Conservation (phyloP, 768 basidiomycete species). For the Lactarius pseudohatsudake region DNA sequence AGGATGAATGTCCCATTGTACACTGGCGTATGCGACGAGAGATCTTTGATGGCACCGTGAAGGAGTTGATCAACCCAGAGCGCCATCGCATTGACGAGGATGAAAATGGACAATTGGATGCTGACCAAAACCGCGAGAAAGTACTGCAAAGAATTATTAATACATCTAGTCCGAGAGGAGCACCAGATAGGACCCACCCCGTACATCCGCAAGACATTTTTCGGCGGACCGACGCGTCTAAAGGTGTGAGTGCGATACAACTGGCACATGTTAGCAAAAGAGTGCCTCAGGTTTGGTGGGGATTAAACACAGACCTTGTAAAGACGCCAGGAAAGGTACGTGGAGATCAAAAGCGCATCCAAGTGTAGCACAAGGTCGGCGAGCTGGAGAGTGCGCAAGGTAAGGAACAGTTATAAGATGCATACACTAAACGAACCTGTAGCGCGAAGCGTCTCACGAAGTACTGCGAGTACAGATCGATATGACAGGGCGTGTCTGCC, state of each 20-base stretch:
- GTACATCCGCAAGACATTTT: constrained; percentile 50
- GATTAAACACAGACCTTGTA: constrained; percentile 37
- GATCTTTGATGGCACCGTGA: constrained; percentile 44
- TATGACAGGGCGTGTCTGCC: constrained; percentile 47
- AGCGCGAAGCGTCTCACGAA: constrained; percentile 42
- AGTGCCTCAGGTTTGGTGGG: constrained; percentile 11
- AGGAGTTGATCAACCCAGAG: constrained; percentile 58
- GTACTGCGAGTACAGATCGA: constrained; percentile 48
- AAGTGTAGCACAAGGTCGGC: constrained; percentile 48
- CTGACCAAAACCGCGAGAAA: constrained; percentile 55
- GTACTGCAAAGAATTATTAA: constrained; percentile 37
- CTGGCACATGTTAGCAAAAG: constrained; percentile 31
- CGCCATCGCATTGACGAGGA: constrained; percentile 48
- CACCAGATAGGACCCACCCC: constrained; percentile 38
- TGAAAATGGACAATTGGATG: constrained; percentile 55
- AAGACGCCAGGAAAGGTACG: constrained; percentile 47
- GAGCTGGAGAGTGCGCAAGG: constrained; percentile 38
- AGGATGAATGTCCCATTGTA: constrained; percentile 49
- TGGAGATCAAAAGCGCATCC: constrained; percentile 44
- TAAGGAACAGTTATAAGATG: neutral
- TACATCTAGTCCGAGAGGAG: neutral
- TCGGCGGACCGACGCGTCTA: constrained; percentile 53
- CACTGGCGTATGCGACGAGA: constrained; percentile 42
- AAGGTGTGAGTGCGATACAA: constrained; percentile 49
- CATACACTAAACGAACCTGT: constrained; percentile 38